Conservation (phyloP, 257 asterid genomes). For the Sherardia arvensis region DNA sequence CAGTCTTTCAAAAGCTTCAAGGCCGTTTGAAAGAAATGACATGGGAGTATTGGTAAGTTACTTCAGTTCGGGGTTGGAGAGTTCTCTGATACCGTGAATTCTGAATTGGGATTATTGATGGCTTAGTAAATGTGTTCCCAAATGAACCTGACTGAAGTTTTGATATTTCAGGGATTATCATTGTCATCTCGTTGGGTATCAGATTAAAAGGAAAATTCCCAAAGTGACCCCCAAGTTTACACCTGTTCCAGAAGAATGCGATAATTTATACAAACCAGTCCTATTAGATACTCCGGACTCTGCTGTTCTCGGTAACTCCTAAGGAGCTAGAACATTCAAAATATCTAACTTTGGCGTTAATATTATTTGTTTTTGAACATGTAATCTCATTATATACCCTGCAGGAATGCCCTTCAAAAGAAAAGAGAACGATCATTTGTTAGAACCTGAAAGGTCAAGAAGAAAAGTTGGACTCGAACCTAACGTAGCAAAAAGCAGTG, state of each 20-base stretch:
- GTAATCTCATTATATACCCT: constrained; percentile 10
- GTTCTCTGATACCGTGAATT: too few relatives aligned
- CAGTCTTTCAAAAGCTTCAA: constrained; percentile 92
- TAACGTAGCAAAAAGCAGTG: constrained; percentile 9
- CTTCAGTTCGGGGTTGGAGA: not conserved
- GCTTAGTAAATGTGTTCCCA: not conserved
- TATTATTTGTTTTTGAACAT: not conserved
- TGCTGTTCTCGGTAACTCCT: not conserved
- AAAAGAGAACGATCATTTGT: constrained; percentile 29
- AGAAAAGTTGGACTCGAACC: constrained; percentile 24
- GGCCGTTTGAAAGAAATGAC: constrained; percentile 79
- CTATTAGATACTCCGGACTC: constrained; percentile 27
- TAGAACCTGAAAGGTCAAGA: constrained; percentile 38
- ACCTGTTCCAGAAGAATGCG: constrained; percentile 18
- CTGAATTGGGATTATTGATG: not conserved
- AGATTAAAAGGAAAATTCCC: constrained; percentile 25
- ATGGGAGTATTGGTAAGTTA: constrained; percentile 70
- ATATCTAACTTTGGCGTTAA: not conserved
- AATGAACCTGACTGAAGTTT: not conserved
- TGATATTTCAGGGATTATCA: constrained; percentile 29
- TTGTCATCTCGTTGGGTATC: constrained; percentile 77
- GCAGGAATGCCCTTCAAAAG: constrained; percentile 37
- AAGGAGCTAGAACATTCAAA: constrained; percentile 3
- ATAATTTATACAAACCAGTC: constrained; percentile 41
- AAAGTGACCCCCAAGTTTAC: constrained; percentile 19